These are phyloP conservation scores for Ustulina deusta DNA, from an alignment of 2,329 filamentous ascomycete genomes.

Conservation along the genomic window DNA sequence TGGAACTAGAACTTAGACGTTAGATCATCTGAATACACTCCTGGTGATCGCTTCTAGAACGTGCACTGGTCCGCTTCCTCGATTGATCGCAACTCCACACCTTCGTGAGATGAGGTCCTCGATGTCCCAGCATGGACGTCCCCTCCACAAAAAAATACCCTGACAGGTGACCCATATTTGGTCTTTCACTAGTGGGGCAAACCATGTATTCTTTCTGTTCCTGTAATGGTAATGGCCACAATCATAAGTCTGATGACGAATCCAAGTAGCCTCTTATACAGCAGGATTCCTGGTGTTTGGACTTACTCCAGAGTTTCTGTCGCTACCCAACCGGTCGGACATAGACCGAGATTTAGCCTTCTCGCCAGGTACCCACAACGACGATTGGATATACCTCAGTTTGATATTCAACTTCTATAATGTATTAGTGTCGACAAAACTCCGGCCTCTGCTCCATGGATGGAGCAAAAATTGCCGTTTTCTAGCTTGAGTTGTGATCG, in stretches of 20 bases:
- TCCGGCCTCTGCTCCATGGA: too few relatives aligned
- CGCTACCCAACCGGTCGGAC: background rate
- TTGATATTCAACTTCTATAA: background rate
- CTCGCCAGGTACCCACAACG: background rate
- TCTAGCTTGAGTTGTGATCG: background rate
- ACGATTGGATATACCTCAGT: background rate
- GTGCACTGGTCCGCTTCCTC: too few relatives aligned
- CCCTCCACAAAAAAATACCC: too few relatives aligned
- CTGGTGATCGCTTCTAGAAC: too few relatives aligned
- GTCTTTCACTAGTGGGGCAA: background rate
- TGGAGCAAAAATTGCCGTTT: background rate
- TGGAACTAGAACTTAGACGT: too few relatives aligned
- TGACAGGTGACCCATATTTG: background rate
- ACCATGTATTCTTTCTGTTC: background rate
- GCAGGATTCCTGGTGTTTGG: background rate
- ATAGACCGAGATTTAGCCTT: background rate
- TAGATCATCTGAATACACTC: too few relatives aligned
- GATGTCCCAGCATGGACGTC: too few relatives aligned
- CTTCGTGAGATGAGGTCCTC: too few relatives aligned
- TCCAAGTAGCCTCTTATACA: background rate
- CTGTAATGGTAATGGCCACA: background rate
- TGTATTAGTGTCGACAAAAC: background rate
- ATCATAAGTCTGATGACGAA: background rate
- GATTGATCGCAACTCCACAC: too few relatives aligned
- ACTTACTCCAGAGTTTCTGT: background rate